Base-by-base conservation (phyloP, 371 early-diverging fungal species). In the Dichotomocladium elegans region DNA sequence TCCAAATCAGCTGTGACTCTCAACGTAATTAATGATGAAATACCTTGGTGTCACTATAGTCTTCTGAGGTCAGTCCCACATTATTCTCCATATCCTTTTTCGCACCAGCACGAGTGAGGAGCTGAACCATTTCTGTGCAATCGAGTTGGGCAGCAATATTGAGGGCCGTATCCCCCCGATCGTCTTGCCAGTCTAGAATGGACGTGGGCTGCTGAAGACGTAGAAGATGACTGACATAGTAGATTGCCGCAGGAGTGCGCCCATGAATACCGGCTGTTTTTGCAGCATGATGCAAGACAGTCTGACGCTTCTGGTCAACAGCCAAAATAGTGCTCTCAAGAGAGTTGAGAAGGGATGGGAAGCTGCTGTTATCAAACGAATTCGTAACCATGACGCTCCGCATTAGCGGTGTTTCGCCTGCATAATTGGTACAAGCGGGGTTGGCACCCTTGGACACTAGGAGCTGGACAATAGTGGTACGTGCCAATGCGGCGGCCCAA, bases 141-240 rank as follows among this genome's bases (percentile, higher is more conserved):
- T 91, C 88, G 3, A 88, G 62, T 21, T 91, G 68, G 0, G 92
- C 90, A 0, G 96, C 95, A 55, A 97, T 82, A 54, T 85, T 90
- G 37, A 95, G 62, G 8, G 96, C 92, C 0, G 98, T 96, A 54
- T 98, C 90, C 2, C 98, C 98, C 29, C 83, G 81, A 41, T 55
- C 66, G 57, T 95, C 95, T 58, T 86, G 81, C 9, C 49, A 48
- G 26, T 48, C 49, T 5, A 48, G n/a, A 34, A 48, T 35, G 56
- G 92, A 81, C 7, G 93, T 59, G 14, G 91, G 69, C 3, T 70
- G 62, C 1, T 91, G 55, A 21, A 90, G 41, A 51, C 88, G 81
- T 2, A 91, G 53, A 22, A 90, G 41, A 51, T 88, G 81, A 33
- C 87, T 86, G 64, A 90, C 74, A 64, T 94, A 94, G 57, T 92